Evolutionary conservation across 495 filamentous ascomycete species (phyloP).

Genomic region (Tuber umbilicatum): DNA sequence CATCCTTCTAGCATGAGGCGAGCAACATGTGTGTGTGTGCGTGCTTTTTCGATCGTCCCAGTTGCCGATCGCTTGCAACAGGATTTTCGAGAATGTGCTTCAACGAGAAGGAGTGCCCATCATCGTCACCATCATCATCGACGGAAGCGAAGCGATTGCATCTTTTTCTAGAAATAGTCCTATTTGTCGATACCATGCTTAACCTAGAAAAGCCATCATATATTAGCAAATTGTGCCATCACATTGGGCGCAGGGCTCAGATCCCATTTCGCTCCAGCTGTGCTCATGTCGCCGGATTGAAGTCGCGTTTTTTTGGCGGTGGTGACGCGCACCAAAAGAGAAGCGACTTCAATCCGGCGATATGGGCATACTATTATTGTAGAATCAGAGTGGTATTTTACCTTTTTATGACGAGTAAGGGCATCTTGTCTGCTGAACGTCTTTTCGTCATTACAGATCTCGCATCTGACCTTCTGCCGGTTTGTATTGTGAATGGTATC

Average conservation of each 20-base stretch:
- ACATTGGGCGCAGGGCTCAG: constrained; percentile 9
- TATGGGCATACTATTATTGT: no score
- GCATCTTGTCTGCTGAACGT: constrained; percentile 90
- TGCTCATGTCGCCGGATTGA: no score
- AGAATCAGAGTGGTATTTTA: constrained; percentile 25
- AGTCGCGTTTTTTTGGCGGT: no score
- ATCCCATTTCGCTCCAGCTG: no score
- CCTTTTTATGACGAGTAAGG: constrained; percentile 75
- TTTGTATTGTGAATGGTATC: constrained; percentile 93
- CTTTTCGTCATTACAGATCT: constrained; percentile 94
- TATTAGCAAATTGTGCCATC: constrained; percentile 30
- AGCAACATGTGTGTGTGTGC: constrained; percentile 23
- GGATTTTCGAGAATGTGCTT: background rate
- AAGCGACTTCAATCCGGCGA: no score
- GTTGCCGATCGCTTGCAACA: background rate
- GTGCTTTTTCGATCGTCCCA: constrained; percentile 18
- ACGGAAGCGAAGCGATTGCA: background rate
- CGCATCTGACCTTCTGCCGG: constrained; percentile 93
- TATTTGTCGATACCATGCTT: constrained; percentile 38
- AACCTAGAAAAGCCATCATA: constrained; percentile 20
- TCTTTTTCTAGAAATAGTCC: background rate
- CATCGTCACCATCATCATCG: background rate
- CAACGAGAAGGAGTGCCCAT: background rate
- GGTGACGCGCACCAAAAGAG: no score
- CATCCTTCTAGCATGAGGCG: constrained; percentile 26